These are phyloP conservation scores for Cryptosporidium xiaoi DNA, from an alignment of 169 alveolate species.

Conservation along the genomic window DNA sequence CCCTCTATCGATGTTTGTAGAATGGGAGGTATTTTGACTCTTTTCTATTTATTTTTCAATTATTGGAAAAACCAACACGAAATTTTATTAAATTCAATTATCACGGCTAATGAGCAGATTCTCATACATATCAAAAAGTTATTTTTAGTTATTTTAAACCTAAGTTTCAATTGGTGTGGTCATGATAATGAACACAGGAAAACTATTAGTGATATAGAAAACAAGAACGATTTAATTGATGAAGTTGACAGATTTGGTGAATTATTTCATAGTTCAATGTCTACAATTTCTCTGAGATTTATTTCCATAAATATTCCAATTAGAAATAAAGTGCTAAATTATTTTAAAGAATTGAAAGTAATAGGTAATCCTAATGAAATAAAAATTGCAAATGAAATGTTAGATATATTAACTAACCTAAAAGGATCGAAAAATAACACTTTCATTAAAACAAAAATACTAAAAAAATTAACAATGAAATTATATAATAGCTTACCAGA, in stretches of 20 bases:
- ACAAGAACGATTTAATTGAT: not conserved
- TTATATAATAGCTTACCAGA: conserved; percentile 15
- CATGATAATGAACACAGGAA: not conserved
- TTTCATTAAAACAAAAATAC: not conserved
- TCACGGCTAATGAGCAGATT: not conserved
- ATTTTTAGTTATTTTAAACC: not conserved
- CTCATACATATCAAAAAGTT: not conserved
- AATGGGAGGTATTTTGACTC: conserved; percentile 41
- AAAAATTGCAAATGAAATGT: conserved; percentile 17
- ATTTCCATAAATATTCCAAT: conserved; percentile 1
- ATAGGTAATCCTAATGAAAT: not conserved
- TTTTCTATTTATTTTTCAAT: conserved; percentile 22
- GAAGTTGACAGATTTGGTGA: not conserved
- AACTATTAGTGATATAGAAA: too few species aligned
- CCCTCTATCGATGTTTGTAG: conserved; percentile 64
- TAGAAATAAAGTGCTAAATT: conserved; percentile 20
- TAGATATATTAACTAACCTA: conserved; percentile 1
- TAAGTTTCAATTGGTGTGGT: conserved; percentile 19
- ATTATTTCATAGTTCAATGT: conserved; percentile 4
- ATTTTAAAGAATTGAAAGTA: conserved; percentile 11
- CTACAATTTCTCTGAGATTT: conserved; percentile 3
- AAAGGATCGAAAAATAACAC: not conserved
- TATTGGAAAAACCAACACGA: conserved; percentile 55
- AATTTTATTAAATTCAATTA: conserved; percentile 15
- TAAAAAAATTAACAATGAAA: conserved; percentile 18